Base-by-base conservation (phyloP, 148 eudicot genomes). In the Euryodendron excelsum region DNA sequence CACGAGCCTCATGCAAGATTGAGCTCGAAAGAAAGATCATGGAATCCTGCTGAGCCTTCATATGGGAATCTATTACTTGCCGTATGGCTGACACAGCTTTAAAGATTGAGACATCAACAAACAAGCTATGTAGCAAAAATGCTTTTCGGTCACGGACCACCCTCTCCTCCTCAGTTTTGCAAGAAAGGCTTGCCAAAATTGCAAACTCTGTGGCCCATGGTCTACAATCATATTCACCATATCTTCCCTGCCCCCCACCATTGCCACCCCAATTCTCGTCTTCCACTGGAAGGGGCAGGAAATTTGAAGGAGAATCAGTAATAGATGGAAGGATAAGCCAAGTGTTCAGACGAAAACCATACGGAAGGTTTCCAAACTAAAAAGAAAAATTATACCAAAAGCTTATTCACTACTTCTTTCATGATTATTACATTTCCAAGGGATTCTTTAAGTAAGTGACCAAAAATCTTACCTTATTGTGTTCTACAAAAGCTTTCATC, bases 291-390 rank as follows among this genome's bases (percentile, higher is more conserved):
- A 92, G 85, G 33, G 97, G 83, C 37, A 87, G 84, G 69, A 87
- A 92, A 41, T 84, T 85, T 45, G 94, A 88, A 60, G 94, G 87
- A 84, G 89, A 77, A 68, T 93, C 97, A 12, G 78, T 81, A 81
- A 90, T 80, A 50, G 93, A 86, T 72, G 94, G 92, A 80, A 93
- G 95, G n/a, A 87, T 85, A 66, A 96, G 92, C 99, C 99, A 96
- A 34, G 97, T 90, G 75, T 96, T 96, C 76, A 97, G 92, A 52
- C 99, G 98, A 75, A 96, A 96, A 63, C 98, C 98, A 83, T 89
- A 93, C 25, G 99, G 98, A 82, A 96, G 99, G 85, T 96, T 96
- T 15, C 99, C 99, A 86, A 96, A 96, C 99, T 96, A 92, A 77
- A 89, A 82, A 75, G 21, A 21, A 31, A 20, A 48, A 58, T 13